Evolutionary conservation across 805 yeast genomes (phyloP).

Genomic region (Candida yuanshanica): DNA sequence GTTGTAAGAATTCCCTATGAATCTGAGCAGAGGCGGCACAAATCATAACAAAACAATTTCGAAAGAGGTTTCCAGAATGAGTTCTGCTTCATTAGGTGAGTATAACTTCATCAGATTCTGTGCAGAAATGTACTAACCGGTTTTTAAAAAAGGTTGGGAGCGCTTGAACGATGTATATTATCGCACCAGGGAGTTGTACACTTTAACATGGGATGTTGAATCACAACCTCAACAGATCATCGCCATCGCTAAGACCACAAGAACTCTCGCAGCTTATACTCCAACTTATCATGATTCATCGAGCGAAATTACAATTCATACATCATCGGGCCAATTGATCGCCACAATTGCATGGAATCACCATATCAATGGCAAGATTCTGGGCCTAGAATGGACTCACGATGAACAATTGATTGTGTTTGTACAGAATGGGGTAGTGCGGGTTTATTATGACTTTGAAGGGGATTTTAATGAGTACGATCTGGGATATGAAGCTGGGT

Average conservation of each 20-base stretch:
- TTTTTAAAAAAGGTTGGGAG: slow-evolving; percentile 55
- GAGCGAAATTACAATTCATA: slow-evolving; percentile 23
- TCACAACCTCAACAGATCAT: slow-evolving; percentile 1
- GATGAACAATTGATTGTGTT: slow-evolving; percentile 54
- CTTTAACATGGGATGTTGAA: slow-evolving; percentile 6
- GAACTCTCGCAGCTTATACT: slow-evolving; percentile 6
- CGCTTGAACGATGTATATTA: slow-evolving; percentile 67
- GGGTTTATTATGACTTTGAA: slow-evolving; percentile 59
- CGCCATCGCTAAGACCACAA: slow-evolving; percentile 8
- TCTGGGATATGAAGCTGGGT: slow-evolving; percentile 30
- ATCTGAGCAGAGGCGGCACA: no score
- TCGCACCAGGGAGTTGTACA: slow-evolving; percentile 48
- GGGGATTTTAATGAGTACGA: slow-evolving; percentile 58
- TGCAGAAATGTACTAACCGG: background rate
- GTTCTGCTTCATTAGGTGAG: slow-evolving; percentile 30
- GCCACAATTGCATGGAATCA: slow-evolving; percentile 35
- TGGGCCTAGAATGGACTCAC: slow-evolving; percentile 46
- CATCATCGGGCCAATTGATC: slow-evolving; percentile 29
- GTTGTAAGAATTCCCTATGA: no score
- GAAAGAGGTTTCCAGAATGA: background rate
- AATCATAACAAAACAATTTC: no score
- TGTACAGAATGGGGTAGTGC: slow-evolving; percentile 42
- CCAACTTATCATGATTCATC: slow-evolving; percentile 3
- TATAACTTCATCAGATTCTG: background rate
- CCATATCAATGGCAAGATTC: slow-evolving; percentile 45